Conservation (phyloP, 345 rosid species). For the Euclidium syriacum region DNA sequence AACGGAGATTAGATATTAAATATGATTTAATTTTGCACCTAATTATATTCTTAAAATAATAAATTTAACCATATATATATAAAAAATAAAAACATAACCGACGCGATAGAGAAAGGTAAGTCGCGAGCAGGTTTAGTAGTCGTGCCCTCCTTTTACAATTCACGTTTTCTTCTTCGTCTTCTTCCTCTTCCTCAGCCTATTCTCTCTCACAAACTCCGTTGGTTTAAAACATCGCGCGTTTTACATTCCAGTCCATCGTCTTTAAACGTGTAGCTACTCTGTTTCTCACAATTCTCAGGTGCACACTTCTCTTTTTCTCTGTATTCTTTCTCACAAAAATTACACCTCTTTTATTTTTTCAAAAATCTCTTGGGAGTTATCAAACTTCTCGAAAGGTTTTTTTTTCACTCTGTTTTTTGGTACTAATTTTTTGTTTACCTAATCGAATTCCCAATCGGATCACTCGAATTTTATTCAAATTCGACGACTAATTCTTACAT, state of each 20-base stretch:
- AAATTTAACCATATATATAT: no score
- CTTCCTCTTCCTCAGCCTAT: neutral
- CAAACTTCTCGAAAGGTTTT: neutral
- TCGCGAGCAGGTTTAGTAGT: conserved; percentile 26
- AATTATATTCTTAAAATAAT: neutral
- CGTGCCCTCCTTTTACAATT: conserved; percentile 25
- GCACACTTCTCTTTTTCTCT: neutral
- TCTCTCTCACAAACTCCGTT: neutral
- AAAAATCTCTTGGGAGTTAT: neutral
- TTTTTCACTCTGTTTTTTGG: neutral
- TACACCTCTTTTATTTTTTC: neutral
- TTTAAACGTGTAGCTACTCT: conserved; percentile 10
- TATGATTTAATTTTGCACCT: neutral
- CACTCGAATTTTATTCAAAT: conserved; percentile 13
- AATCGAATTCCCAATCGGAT: neutral
- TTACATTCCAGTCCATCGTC: neutral
- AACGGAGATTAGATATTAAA: no score
- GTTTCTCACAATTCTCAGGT: conserved; percentile 30
- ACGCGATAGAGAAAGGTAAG: conserved; percentile 7
- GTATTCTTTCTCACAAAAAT: neutral
- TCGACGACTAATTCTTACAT: neutral
- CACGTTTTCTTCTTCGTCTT: conserved; percentile 28
- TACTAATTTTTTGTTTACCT: neutral
- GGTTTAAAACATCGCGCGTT: conserved; percentile 9
- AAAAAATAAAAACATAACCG: neutral